A percentile compares a stretch with the other conserved stretches of the same genome.
These are phyloP conservation scores for Berberis thunbergii DNA, from an alignment of 164 flowering plant genomes.

Conservation along the genomic window DNA sequence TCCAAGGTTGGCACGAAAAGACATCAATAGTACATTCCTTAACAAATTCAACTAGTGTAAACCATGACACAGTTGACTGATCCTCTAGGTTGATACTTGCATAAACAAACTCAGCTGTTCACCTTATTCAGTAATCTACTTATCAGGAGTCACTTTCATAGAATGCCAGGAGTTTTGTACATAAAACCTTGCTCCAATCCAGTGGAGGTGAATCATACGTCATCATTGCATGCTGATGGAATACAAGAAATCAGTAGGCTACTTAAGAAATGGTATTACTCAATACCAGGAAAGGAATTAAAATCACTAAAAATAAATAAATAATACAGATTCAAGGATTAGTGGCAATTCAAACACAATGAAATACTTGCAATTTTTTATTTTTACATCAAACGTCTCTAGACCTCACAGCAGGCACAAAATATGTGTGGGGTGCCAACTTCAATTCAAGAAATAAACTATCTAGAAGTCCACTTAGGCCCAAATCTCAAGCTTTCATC, in stretches of 20 bases:
- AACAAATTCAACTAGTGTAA: too few relatives aligned
- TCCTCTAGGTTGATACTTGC: slow-evolving; percentile 1
- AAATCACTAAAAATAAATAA: background rate
- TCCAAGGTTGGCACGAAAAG: too few relatives aligned
- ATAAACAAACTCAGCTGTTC: slow-evolving; percentile 4
- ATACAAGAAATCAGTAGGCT: slow-evolving; percentile 17
- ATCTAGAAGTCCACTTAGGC: slow-evolving; percentile 13
- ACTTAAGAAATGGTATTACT: slow-evolving; percentile 1
- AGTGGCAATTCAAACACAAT: slow-evolving; percentile 1
- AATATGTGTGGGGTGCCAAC: slow-evolving; percentile 7
- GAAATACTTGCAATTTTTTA: background rate
- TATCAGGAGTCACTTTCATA: slow-evolving; percentile 15
- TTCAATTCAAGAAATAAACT: background rate
- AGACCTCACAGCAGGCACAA: slow-evolving; percentile 6
- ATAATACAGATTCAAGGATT: background rate
- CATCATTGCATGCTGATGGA: slow-evolving; percentile 38
- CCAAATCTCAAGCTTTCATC: slow-evolving; percentile 16
- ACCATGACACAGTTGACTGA: background rate
- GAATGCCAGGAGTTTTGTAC: slow-evolving; percentile 14
- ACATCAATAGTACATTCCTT: too few relatives aligned
- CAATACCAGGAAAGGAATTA: background rate
- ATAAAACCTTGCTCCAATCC: slow-evolving; percentile 16
- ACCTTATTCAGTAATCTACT: slow-evolving; percentile 11
- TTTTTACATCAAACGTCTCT: slow-evolving; percentile 5
- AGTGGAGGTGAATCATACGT: slow-evolving; percentile 24